Evolutionary conservation across 257 asterid species (phyloP).

Genomic region (Fraxinus cuspidata): DNA sequence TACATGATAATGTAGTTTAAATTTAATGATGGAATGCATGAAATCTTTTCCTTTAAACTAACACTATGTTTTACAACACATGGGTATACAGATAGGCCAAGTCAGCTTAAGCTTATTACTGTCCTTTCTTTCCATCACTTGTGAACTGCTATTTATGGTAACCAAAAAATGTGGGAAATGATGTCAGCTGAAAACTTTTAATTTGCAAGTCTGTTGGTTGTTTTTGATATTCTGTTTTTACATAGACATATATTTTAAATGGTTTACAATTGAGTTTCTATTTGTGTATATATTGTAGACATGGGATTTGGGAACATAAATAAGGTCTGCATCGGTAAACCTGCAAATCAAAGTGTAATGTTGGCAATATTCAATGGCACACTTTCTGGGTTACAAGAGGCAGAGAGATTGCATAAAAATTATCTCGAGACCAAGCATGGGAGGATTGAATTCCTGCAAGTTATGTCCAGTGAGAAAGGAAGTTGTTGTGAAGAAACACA

Average conservation of each 20-base stretch:
- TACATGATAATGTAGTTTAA: not conserved
- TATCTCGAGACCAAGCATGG: constrained; percentile 51
- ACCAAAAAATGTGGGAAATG: too few relatives aligned
- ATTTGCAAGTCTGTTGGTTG: not conserved
- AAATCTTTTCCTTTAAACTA: not conserved
- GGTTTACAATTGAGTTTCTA: not conserved
- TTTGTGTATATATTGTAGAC: constrained; percentile 25
- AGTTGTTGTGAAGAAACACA: constrained; percentile 24
- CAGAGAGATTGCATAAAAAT: constrained; percentile 49
- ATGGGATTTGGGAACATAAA: constrained; percentile 58
- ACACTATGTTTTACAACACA: not conserved
- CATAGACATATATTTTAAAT: not conserved
- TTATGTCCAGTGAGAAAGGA: constrained; percentile 23
- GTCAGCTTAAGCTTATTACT: not conserved
- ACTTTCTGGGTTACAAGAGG: constrained; percentile 71
- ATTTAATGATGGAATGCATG: not conserved
- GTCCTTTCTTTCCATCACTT: not conserved
- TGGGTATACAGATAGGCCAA: not conserved
- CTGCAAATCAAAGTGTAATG: constrained; percentile 63
- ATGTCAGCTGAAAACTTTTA: not conserved
- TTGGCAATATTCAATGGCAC: constrained; percentile 63
- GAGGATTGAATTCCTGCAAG: constrained; percentile 40
- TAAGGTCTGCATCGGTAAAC: constrained; percentile 61
- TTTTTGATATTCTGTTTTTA: not conserved
- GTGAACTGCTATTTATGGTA: too few relatives aligned